Evolutionary conservation across 2,329 filamentous ascomycete genomes (phyloP).

Genomic region (Apiospora kogelbergensis): DNA sequence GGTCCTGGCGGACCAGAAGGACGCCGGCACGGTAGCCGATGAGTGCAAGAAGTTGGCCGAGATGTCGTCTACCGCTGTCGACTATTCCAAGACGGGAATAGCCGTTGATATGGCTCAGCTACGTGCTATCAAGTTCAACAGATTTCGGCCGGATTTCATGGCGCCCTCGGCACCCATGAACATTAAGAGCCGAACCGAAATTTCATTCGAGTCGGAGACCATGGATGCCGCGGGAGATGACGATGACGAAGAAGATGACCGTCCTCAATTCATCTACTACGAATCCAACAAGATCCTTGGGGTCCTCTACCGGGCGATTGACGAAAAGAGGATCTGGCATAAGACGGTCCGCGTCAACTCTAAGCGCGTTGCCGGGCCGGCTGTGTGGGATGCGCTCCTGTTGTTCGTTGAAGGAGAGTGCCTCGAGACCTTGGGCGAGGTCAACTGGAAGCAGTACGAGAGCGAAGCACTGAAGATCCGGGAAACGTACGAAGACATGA

Average conservation of each 20-base stretch:
- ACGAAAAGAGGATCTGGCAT: constrained; percentile 67
- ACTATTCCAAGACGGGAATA: constrained; percentile 75
- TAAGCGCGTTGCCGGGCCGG: constrained; percentile 22
- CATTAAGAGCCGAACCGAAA: constrained; percentile 44
- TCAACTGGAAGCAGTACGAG: constrained; percentile 35
- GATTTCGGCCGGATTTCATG: constrained; percentile 55
- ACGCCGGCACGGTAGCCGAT: constrained; percentile 48
- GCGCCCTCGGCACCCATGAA: constrained; percentile 45
- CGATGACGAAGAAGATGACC: constrained; percentile 47
- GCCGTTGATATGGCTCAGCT: constrained; percentile 48
- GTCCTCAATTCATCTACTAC: constrained; percentile 58
- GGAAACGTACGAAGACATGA: constrained; percentile 45
- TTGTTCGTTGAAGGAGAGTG: constrained; percentile 28
- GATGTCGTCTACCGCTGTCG: constrained; percentile 70
- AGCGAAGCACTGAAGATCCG: constrained; percentile 45
- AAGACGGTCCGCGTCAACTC: constrained; percentile 41
- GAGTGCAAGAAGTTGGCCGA: constrained; percentile 57
- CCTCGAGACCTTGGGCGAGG: constrained; percentile 13
- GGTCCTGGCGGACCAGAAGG: constrained; percentile 60
- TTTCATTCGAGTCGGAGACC: constrained; percentile 35
- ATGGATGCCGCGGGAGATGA: constrained; percentile 31
- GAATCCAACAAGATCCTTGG: constrained; percentile 68
- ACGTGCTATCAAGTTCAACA: constrained; percentile 34
- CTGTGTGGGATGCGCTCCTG: constrained; percentile 46
- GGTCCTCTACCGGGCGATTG: constrained; percentile 67